A percentile compares a stretch with the other conserved stretches of the same genome.
Evolutionary conservation across 2,329 filamentous ascomycete species (phyloP).

Genomic region (Pseudogymnoascus sp.): DNA sequence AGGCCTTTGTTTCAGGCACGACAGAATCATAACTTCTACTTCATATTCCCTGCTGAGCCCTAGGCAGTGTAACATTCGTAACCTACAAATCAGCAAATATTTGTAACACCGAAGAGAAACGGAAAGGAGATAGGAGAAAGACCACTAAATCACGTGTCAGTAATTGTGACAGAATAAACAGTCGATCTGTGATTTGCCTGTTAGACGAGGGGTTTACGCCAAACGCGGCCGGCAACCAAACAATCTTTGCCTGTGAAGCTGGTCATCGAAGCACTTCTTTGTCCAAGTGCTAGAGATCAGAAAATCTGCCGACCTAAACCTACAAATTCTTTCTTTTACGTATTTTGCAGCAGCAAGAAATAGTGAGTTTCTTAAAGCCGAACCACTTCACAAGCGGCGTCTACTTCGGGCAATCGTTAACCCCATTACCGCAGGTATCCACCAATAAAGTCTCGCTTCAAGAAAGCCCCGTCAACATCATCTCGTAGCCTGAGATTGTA

Average conservation of each 20-base stretch:
- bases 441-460: constrained; percentile 11
- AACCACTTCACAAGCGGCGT: constrained; percentile 4
- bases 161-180: neutral
- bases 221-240: constrained; percentile 8
- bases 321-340: constrained; percentile 3
- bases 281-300: constrained; percentile 6
- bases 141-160: neutral
- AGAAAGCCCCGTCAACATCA: constrained; percentile 10
- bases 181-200: constrained; percentile 6
- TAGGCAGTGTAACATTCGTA: neutral
- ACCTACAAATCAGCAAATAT: neutral
- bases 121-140: neutral
- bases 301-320: constrained; percentile 3
- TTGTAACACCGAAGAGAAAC: neutral
- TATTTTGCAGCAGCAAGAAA: constrained; percentile 2
- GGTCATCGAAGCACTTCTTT: constrained; percentile 6
- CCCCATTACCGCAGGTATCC: constrained; percentile 9
- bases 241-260: constrained; percentile 7
- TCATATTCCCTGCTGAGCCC: neutral
- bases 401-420: constrained; percentile 10
- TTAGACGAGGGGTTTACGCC: constrained; percentile 9
- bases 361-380: neutral
- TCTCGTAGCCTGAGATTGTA: constrained; percentile 11
- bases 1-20: neutral
- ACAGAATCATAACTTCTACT: neutral